Percentiles rank a stretch among this genome's conserved stretches.
These are phyloP conservation scores for Polygonum aviculare DNA, from an alignment of 148 eudicot genomes.

Conservation along the genomic window DNA sequence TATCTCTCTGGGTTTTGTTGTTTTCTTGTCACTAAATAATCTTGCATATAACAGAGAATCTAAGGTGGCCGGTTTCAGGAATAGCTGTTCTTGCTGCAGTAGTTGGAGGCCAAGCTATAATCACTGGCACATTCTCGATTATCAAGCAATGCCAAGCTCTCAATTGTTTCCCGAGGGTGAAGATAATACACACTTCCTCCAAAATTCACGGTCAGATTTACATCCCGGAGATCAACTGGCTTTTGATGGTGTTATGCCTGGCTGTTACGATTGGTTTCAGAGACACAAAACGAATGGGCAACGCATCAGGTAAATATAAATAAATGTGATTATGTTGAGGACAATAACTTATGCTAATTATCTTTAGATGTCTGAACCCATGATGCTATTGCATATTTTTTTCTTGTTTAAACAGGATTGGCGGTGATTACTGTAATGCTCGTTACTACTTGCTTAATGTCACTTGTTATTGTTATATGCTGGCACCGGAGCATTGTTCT, in stretches of 20 bases:
- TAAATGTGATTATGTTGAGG: neutral
- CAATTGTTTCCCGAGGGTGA: constrained; percentile 84
- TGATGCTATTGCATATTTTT: neutral
- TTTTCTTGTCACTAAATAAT: neutral
- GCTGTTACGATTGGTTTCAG: constrained; percentile 88
- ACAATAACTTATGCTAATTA: neutral
- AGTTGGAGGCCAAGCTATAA: constrained; percentile 93
- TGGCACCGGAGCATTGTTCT: constrained; percentile 61
- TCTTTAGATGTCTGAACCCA: neutral
- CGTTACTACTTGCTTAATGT: constrained; percentile 92
- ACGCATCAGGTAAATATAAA: constrained; percentile 69
- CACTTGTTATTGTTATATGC: constrained; percentile 80
- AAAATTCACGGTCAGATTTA: constrained; percentile 89
- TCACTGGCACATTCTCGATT: constrained; percentile 93
- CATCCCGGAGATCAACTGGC: constrained; percentile 94
- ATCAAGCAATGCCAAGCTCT: constrained; percentile 92
- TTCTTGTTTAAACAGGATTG: constrained; percentile 42
- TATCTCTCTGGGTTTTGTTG: neutral
- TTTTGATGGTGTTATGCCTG: constrained; percentile 73
- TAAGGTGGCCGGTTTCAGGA: constrained; percentile 86
- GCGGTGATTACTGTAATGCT: constrained; percentile 96
- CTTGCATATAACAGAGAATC: constrained; percentile 33
- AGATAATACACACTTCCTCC: constrained; percentile 81
- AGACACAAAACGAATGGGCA: constrained; percentile 82
- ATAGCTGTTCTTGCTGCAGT: constrained; percentile 94